Conservation (phyloP, 257 asterid genomes). For the Sherardia arvensis region DNA sequence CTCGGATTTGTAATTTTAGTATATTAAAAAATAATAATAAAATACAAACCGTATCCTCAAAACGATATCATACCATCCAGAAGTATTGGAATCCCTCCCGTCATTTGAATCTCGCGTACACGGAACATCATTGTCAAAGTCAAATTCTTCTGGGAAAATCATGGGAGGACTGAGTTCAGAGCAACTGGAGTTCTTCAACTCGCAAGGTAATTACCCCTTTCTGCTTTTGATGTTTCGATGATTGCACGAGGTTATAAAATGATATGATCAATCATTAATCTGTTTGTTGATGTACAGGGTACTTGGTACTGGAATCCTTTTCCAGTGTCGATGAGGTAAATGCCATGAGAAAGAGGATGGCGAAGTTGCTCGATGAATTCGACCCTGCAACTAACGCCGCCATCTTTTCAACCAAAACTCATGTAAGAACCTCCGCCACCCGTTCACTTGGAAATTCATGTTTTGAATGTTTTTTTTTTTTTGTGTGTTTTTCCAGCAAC, state of each 20-base stretch:
- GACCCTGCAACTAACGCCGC: constrained; percentile 55
- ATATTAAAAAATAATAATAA: no score
- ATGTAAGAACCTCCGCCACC: constrained; percentile 28
- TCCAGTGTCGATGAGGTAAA: constrained; percentile 51
- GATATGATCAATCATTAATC: no score
- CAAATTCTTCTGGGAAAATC: constrained; percentile 4
- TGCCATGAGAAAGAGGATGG: constrained; percentile 59
- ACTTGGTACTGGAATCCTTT: constrained; percentile 73
- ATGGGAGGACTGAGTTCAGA: constrained; percentile 29
- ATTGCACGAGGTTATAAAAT: no score
- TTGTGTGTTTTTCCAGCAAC: constrained; percentile 37
- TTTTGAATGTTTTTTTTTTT: neutral
- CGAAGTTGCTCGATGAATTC: constrained; percentile 54
- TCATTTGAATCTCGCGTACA: no score
- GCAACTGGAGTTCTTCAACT: constrained; percentile 27
- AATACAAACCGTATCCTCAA: no score
- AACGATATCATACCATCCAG: no score
- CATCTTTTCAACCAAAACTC: constrained; percentile 85
- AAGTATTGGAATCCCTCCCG: no score
- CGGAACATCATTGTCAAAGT: no score
- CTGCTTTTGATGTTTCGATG: neutral
- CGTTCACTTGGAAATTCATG: neutral
- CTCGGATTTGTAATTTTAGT: no score
- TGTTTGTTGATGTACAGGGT: constrained; percentile 30
- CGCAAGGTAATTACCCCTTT: constrained; percentile 23